Percentiles rank a stretch among this genome's conserved stretches.
Evolutionary conservation across 2,329 filamentous ascomycete genomes (phyloP).

Genomic region (Rhinocladiella mackenziei): DNA sequence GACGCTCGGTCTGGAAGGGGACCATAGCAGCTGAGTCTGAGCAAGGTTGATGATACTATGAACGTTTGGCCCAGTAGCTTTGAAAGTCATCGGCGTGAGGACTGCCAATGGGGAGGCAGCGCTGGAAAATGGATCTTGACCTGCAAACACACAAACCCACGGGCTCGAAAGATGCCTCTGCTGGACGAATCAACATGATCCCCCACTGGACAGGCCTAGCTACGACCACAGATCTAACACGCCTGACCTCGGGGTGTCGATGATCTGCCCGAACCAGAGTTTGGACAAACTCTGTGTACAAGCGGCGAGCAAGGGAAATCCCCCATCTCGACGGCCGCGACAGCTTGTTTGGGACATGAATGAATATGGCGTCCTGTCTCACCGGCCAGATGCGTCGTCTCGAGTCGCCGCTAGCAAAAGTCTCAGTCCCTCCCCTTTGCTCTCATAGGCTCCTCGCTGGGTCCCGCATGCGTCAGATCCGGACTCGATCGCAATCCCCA

Average conservation of each 20-base stretch:
- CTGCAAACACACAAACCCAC: too few relatives aligned
- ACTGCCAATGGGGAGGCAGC: too few relatives aligned
- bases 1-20: too few relatives aligned
- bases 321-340: conserved; percentile 5
- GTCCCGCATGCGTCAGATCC: conserved; percentile 16
- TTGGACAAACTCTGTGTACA: conserved; percentile 6
- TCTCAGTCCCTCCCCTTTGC: neutral
- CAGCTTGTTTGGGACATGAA: conserved; percentile 10
- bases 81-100: too few relatives aligned
- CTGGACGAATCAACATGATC: neutral
- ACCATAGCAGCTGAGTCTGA: too few relatives aligned
- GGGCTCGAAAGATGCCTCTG: too few relatives aligned
- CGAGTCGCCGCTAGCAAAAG: conserved; percentile 14
- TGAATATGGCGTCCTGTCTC: conserved; percentile 18
- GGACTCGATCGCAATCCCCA: conserved; percentile 14
- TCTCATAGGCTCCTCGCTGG: conserved; percentile 4
- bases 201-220: neutral
- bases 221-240: conserved; percentile 13
- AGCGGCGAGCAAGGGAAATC: conserved; percentile 2
- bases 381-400: conserved; percentile 11
- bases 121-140: too few relatives aligned
- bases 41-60: too few relatives aligned
- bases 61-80: too few relatives aligned
- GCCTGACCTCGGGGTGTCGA: conserved; percentile 10
- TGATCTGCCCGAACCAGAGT: conserved; percentile 24